phyloP scores from a whole-genome alignment of 768 basidiomycete genomes.

The Hericium erinaceus region DNA sequence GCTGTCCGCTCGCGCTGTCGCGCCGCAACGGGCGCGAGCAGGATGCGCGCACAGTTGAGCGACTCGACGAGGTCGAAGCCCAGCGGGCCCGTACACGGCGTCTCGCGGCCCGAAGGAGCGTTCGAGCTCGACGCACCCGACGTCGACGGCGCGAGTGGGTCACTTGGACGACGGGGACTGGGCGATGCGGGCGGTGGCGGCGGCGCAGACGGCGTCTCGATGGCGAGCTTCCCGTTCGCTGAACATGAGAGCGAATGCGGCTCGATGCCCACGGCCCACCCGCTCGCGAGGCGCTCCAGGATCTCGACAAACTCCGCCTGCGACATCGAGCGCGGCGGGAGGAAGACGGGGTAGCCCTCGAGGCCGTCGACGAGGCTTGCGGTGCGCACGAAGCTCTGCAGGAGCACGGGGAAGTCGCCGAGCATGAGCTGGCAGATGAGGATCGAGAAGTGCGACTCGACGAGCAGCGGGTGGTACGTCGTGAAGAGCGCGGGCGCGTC shows the following conservation, averaged over 20 bases:
- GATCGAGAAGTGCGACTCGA: constrained; percentile 79
- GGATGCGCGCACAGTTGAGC: constrained; percentile 61
- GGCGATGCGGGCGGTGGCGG: constrained; percentile 12
- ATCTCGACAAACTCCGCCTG: constrained; percentile 87
- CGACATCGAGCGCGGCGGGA: constrained; percentile 80
- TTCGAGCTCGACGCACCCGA: constrained; percentile 14
- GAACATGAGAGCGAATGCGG: constrained; percentile 38
- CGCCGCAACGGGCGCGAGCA: constrained; percentile 61
- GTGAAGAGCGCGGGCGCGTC: constrained; percentile 61
- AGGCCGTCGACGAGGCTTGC: constrained; percentile 69
- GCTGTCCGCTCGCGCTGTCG: constrained; percentile 51
- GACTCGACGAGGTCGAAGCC: constrained; percentile 38
- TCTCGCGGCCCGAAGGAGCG: constrained; percentile 12
- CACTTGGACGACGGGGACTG: constrained; percentile 14
- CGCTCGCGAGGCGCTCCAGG: constrained; percentile 67
- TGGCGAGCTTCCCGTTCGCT: constrained; percentile 34
- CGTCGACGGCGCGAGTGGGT: constrained; percentile 19
- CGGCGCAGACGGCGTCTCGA: constrained; percentile 26
- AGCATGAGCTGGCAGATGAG: constrained; percentile 70
- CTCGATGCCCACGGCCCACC: constrained; percentile 62
- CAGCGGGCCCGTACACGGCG: constrained; percentile 13
- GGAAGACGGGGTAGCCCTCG: constrained; percentile 83
- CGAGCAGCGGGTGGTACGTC: constrained; percentile 84
- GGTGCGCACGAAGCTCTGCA: constrained; percentile 57
- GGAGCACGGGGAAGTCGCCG: constrained; percentile 56